Evolutionary conservation across 352 stramenopile genomes (phyloP).

Genomic region (Phytophthora cactorum): DNA sequence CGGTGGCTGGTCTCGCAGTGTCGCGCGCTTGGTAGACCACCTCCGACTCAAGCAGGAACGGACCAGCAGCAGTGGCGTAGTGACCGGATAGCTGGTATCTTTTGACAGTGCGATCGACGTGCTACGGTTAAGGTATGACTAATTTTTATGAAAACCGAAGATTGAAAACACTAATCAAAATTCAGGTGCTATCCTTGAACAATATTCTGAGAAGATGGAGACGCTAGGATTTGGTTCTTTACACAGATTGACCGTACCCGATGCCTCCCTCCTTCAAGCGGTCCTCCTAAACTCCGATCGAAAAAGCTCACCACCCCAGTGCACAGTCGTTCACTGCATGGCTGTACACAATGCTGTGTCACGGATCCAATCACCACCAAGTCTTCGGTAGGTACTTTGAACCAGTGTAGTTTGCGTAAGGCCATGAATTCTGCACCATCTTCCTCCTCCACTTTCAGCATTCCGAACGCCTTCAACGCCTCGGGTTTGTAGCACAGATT

Average conservation of each 20-base stretch:
- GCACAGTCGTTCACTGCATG: background rate
- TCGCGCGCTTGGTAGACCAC: constrained; percentile 48
- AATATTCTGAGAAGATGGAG: background rate
- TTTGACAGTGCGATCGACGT: too few species aligned
- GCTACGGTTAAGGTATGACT: too few species aligned
- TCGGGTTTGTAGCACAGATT: background rate
- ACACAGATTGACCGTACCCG: background rate
- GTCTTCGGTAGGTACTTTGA: background rate
- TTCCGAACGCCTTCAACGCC: background rate
- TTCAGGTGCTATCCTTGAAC: background rate
- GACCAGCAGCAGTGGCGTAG: constrained; percentile 12
- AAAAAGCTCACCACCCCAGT: background rate
- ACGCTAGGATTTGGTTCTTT: background rate
- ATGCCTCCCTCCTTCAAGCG: background rate
- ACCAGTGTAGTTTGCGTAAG: background rate
- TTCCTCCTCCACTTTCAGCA: background rate
- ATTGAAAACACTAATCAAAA: background rate
- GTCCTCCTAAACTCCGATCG: background rate
- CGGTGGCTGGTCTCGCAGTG: constrained; percentile 49
- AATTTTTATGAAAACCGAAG: too few species aligned
- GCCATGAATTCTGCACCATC: background rate
- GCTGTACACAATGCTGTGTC: background rate
- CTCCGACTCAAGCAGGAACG: constrained; percentile 46
- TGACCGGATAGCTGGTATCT: background rate
- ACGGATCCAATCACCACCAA: background rate